Conservation (phyloP, 192 early-diverging fungal species). For the Tieghemiomyces parasiticus region DNA sequence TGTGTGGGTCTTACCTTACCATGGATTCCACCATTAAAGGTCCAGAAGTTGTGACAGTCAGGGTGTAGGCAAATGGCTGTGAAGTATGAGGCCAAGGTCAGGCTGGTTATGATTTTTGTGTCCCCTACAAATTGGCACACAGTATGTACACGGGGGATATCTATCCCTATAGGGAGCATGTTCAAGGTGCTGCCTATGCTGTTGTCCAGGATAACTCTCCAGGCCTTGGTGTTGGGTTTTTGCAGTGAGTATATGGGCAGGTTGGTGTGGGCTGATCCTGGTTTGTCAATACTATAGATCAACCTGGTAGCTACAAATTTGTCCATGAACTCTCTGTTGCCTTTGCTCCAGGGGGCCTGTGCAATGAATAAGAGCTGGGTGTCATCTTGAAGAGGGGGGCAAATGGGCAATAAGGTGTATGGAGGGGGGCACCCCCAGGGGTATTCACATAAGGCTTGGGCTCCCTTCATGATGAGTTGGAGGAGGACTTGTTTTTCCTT, state of each 20-base stretch:
- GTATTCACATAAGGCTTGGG: neutral
- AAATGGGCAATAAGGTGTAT: neutral
- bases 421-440: neutral
- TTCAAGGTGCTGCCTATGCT: conserved; percentile 12
- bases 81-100: conserved; percentile 11
- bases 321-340: neutral
- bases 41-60: conserved; percentile 12
- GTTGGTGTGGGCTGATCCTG: neutral
- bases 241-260: neutral
- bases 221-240: neutral
- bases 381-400: neutral
- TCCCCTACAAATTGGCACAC: conserved; percentile 1
- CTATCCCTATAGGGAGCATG: conserved; percentile 14
- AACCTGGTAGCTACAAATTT: neutral
- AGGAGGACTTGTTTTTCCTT: neutral
- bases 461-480: neutral
- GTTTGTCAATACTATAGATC: neutral
- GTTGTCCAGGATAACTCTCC: conserved; percentile 15
- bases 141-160: conserved; percentile 8
- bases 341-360: neutral
- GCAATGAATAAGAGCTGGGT: neutral
- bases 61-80: neutral
- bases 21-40: neutral
- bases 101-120: neutral
- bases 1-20: conserved; percentile 5